A percentile compares a stretch with the other conserved stretches of the same genome.
phyloP scores from a whole-genome alignment of 305 asterid genomes.

The Fraxinus platypoda region DNA sequence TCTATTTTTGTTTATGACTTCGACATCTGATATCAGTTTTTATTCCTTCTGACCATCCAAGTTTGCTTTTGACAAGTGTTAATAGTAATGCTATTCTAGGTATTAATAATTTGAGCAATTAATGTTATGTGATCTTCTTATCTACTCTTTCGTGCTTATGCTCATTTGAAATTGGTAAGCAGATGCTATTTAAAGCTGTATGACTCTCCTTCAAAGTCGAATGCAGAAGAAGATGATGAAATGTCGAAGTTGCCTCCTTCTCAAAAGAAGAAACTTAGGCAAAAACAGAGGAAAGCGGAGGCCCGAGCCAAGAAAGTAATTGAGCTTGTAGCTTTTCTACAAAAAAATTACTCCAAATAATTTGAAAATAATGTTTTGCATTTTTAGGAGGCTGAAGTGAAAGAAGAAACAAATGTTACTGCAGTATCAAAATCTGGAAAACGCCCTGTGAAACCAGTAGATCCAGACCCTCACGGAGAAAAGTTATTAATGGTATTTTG shows the following conservation, averaged over 20 bases:
- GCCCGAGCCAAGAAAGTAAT: conserved; percentile 95
- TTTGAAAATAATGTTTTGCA: conserved; percentile 18
- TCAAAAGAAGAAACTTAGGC: conserved; percentile 93
- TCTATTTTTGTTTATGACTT: conserved; percentile 16
- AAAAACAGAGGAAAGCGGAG: conserved; percentile 95
- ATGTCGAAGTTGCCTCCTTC: conserved; percentile 79
- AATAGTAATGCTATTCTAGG: background rate
- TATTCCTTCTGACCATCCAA: background rate
- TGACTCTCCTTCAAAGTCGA: conserved; percentile 85
- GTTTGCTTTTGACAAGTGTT: background rate
- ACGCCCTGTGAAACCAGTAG: conserved; percentile 77
- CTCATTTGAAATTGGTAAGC: conserved; percentile 25
- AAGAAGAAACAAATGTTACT: conserved; percentile 70
- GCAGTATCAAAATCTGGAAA: conserved; percentile 73
- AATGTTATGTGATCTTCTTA: conserved; percentile 9
- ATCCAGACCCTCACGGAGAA: conserved; percentile 92
- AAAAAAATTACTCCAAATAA: conserved; percentile 6
- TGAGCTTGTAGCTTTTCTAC: conserved; percentile 19
- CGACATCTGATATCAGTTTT: conserved; percentile 6
- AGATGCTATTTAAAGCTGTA: conserved; percentile 94
- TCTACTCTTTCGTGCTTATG: conserved; percentile 10
- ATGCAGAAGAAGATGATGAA: conserved; percentile 85
- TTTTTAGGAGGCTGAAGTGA: conserved; percentile 87
- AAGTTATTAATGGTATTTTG: conserved; percentile 73
- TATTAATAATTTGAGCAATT: background rate